These are phyloP conservation scores for Mycena latifolia DNA, from an alignment of 768 basidiomycete species.

Conservation along the genomic window DNA sequence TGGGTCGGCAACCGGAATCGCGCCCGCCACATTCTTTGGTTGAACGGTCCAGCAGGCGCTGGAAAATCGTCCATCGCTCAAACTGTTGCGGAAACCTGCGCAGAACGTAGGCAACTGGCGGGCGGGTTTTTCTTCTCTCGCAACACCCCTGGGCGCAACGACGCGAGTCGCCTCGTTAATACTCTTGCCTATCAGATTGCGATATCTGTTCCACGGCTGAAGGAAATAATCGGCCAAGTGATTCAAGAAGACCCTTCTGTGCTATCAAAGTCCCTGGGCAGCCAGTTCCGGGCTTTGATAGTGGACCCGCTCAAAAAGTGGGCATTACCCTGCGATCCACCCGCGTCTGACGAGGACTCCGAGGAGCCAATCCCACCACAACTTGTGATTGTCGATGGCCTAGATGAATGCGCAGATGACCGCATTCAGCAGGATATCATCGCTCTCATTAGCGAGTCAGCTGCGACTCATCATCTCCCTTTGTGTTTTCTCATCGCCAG, in stretches of 20 bases:
- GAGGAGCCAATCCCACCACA: conserved; percentile 31
- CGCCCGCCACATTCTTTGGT: conserved; percentile 35
- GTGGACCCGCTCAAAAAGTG: conserved; percentile 34
- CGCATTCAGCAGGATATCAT: conserved; percentile 43
- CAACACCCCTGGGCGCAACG: conserved; percentile 24
- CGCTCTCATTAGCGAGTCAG: conserved; percentile 34
- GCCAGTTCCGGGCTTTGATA: conserved; percentile 44
- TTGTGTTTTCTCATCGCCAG: conserved; percentile 42
- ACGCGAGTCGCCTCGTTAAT: conserved; percentile 27
- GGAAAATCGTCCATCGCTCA: conserved; percentile 33
- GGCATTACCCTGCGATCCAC: conserved; percentile 2
- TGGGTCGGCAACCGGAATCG: conserved; percentile 29
- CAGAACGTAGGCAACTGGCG: conserved; percentile 34
- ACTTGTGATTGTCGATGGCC: conserved; percentile 36
- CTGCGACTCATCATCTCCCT: conserved; percentile 32
- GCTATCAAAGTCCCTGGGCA: conserved; percentile 43
- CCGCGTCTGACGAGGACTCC: no score
- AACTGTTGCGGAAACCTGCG: conserved; percentile 36
- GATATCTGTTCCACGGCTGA: conserved; percentile 36
- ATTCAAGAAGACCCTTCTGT: conserved; percentile 42
- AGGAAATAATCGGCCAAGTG: conserved; percentile 38
- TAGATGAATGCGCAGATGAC: conserved; percentile 42
- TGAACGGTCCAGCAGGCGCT: conserved; percentile 22
- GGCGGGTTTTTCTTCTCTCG: conserved; percentile 38
- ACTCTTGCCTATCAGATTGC: conserved; percentile 38